Evolutionary conservation across 176 grass and related monocot species (phyloP).

Genomic region (Tillandsia fasciculata): DNA sequence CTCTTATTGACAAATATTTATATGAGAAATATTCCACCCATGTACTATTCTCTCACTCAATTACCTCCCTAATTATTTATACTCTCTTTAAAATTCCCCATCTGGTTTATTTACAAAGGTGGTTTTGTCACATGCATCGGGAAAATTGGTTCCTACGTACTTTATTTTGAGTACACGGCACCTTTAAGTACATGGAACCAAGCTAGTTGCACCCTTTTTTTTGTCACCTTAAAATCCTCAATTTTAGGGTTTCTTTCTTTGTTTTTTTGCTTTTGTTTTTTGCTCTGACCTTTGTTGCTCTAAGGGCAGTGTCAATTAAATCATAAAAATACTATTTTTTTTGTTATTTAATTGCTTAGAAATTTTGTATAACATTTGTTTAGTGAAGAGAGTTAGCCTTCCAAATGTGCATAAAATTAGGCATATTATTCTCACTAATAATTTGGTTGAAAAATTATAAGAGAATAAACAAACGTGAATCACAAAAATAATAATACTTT

Average conservation of each 20-base stretch:
- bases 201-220: not conserved
- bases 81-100: not conserved
- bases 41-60: slow-evolving; percentile 22
- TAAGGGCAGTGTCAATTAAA: too few species aligned
- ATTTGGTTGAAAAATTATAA: too few species aligned
- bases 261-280: not conserved
- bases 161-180: not conserved
- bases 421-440: too few species aligned
- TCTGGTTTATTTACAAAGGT: not conserved
- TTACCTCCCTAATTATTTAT: not conserved
- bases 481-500: too few species aligned
- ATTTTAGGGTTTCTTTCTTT: not conserved
- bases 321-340: too few species aligned
- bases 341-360: too few species aligned
- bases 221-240: not conserved
- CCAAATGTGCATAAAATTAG: too few species aligned
- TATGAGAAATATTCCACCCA: slow-evolving; percentile 23
- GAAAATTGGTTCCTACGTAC: not conserved
- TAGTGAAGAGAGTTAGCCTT: too few species aligned
- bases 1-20: not conserved
- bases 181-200: not conserved
- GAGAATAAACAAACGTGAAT: too few species aligned
- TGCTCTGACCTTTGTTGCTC: too few species aligned
- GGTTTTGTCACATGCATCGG: not conserved
- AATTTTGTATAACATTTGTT: too few species aligned